Percentiles rank a stretch among this genome's conserved stretches.
These are phyloP conservation scores for Cercospora sp. DNA, from an alignment of 2,329 filamentous ascomycete species.

Conservation along the genomic window DNA sequence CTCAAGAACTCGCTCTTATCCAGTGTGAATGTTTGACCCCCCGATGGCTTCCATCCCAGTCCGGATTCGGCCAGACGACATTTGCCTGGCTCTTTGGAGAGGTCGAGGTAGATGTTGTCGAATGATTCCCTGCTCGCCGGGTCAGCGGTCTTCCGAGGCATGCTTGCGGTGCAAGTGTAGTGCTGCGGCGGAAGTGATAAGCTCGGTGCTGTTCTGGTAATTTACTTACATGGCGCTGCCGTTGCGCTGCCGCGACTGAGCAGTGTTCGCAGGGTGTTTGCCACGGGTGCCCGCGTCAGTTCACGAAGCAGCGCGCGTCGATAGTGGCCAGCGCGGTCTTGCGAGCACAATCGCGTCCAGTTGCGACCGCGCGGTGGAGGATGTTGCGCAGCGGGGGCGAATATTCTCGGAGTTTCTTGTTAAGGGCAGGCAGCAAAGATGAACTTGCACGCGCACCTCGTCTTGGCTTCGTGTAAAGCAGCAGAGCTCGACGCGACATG, in stretches of 20 bases:
- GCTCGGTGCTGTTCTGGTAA: neutral
- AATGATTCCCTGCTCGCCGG: slow-evolving; percentile 71
- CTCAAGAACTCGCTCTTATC: slow-evolving; percentile 80
- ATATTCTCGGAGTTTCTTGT: neutral
- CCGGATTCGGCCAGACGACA: slow-evolving; percentile 94
- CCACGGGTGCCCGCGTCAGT: slow-evolving; percentile 11
- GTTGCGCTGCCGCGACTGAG: neutral
- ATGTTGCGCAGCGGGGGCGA: neutral
- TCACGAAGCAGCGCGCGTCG: neutral
- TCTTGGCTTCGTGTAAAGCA: slow-evolving; percentile 2
- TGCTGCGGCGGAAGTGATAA: neutral
- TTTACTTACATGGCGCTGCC: slow-evolving; percentile 9
- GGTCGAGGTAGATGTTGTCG: slow-evolving; percentile 93
- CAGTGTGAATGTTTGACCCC: slow-evolving; percentile 90
- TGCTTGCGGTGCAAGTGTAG: neutral
- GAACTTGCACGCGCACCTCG: neutral
- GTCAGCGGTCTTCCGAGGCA: slow-evolving; percentile 5
- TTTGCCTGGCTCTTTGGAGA: slow-evolving; percentile 88
- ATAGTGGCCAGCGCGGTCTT: neutral
- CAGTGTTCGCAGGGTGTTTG: slow-evolving; percentile 1
- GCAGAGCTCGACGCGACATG: slow-evolving; percentile 5
- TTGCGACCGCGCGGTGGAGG: neutral
- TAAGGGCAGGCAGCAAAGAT: neutral
- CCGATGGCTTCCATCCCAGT: slow-evolving; percentile 90
- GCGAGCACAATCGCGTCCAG: neutral